Evolutionary conservation across 257 asterid genomes (phyloP).

Genomic region (Solanum piurae): DNA sequence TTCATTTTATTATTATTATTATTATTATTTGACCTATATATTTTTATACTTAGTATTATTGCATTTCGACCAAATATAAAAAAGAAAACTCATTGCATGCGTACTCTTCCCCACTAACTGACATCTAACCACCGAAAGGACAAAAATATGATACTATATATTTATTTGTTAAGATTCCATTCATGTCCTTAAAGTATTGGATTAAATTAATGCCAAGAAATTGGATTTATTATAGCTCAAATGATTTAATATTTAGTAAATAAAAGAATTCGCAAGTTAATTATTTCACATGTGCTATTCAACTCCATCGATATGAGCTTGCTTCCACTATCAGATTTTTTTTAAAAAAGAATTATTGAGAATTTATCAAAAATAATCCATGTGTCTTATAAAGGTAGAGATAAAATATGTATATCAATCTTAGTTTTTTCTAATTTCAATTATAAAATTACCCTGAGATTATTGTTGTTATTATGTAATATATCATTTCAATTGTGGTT

Average conservation of each 20-base stretch:
- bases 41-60: background rate
- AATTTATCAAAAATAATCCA: rapidly evolving
- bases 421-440: background rate
- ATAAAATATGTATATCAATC: background rate
- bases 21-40: background rate
- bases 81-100: background rate
- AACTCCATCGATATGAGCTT: background rate
- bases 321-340: too few species aligned
- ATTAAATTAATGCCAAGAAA: background rate
- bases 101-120: background rate
- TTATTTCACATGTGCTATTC: background rate
- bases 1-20: background rate
- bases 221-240: background rate
- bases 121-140: background rate
- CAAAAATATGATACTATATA: background rate
- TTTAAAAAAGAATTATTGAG: rapidly evolving
- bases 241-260: background rate
- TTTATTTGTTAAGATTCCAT: background rate
- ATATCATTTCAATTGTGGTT: background rate
- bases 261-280: background rate
- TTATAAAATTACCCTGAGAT: background rate
- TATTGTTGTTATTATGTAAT: background rate
- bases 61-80: background rate
- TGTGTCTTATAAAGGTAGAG: background rate
- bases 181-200: background rate